Evolutionary conservation across 441 rosid species (phyloP), one percentile per base, ranked within the genome.

Genomic region (Gossypium lobatum): DNA sequence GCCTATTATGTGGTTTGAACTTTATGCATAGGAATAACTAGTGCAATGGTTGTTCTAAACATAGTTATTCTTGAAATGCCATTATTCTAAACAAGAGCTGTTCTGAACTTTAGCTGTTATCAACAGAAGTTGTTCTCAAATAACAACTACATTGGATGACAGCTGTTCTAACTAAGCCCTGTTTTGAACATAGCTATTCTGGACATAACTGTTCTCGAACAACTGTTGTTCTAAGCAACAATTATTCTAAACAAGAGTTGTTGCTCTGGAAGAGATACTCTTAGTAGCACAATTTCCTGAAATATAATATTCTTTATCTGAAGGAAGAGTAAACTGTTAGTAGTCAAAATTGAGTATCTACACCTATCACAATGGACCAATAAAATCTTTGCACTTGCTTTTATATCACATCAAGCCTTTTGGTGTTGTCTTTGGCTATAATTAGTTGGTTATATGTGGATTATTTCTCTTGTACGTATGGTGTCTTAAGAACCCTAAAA

Each of bases 401-500:
- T 45, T 67, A 21, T 67, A 67, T 25, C 21, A 23, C 6, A 5
- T 48, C 21, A 25, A 67, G 11, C 14, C 52, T 68, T 68, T 57
- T 68, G 59, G 71, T 26, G 9, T 26, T 18, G 60, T 18, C 9
- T 55, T 26, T 52, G 5, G 45, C 45, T 26, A 50, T 16, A 50
- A 50, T 50, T 20, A 52, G 60, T n/a, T 68, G 46, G 45, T 68
- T 68, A 21, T 4, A 26, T 18, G 46, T 50, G 60, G 72, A 68
- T 48, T 0, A 50, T 67, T 67, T 67, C 59, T 50, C 23, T 26
- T 26, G 8, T 52, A 52, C 25, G 4, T 50, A 26, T 8, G 60
- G 45, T 4, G 45, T 21, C 71, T 2, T 46, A 66, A 66, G 71
- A 66, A 46, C 57, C 71, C 37, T 25, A 66, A 64, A 50, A 26